A percentile compares a stretch with the other conserved stretches of the same genome.
Conservation (phyloP, 257 asterid genomes). For the Solanum chiquidenum region DNA sequence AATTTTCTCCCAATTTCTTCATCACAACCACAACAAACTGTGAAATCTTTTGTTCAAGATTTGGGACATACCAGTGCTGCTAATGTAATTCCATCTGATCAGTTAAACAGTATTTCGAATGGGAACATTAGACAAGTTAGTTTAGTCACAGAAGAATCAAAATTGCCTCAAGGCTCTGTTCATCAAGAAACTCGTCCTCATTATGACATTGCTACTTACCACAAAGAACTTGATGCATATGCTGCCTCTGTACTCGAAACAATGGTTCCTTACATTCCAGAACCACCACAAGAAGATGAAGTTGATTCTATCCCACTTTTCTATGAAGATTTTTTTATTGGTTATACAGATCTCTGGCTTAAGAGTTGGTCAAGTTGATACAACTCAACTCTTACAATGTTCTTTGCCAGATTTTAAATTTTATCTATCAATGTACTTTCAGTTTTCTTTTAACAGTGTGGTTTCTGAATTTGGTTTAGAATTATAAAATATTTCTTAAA, state of each 20-base stretch:
- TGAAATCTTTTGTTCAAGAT: background rate
- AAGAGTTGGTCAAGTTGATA: background rate
- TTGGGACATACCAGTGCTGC: background rate
- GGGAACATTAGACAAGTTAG: background rate
- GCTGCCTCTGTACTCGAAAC: background rate
- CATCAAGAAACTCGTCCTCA: background rate
- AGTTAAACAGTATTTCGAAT: background rate
- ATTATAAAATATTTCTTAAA: background rate
- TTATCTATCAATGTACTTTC: background rate
- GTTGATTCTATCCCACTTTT: background rate
- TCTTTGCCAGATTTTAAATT: background rate
- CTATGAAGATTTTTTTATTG: background rate
- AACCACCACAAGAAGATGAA: background rate
- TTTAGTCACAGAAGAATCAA: background rate
- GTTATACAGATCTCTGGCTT: background rate
- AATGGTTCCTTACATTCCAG: background rate
- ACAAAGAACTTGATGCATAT: background rate
- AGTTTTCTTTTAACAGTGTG: background rate
- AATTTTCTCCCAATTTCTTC: background rate
- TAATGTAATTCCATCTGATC: background rate
- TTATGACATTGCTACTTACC: background rate
- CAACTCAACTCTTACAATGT: background rate
- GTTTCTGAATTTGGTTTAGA: background rate
- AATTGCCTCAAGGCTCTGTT: background rate
- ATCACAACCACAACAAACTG: background rate